Evolutionary conservation across 768 basidiomycete genomes (phyloP), one percentile per base, ranked within the genome.

Genomic region (Guyanaporus albipodus): DNA sequence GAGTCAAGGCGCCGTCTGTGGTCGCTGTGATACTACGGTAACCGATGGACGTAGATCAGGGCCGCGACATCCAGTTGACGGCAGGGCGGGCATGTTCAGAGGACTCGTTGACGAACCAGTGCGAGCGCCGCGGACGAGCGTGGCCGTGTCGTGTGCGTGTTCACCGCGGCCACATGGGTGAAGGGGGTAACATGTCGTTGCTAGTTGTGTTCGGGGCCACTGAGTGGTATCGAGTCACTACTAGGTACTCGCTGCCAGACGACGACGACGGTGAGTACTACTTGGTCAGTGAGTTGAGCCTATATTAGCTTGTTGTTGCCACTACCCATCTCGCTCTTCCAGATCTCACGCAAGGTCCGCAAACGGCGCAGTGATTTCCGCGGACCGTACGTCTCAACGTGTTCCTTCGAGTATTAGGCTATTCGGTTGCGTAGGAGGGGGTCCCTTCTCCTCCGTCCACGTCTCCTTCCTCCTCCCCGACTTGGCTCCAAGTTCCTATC

Each of bases 311-410:
- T n/a, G n/a, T n/a, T n/a, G n/a, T n/a, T 28, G 27, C 27, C 27
- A 21, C 27, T 23, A 12, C 44, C 23, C 41, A 58, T 59, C 48
- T 60, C 40, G 39, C 27, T 32, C 40, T 39, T 10, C 41, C 24
- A 47, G 63, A 63, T 66, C 62, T 58, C 56, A 46, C 47, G 34
- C 55, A 43, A 52, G 44, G 35, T 50, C 63, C 50, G 49, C 57
- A 63, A 52, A 55, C 41, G 47, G 53, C 26, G 29, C 44, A 42
- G 57, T 56, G 63, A 60, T 67, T 67, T 63, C 63, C 63, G 63
- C 63, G 63, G 63, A 64, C 43, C 18, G 51, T 61, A 8, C 33
- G 19, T 46, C 42, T 31, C 46, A 54, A 44, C 59, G 39, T 60
- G 55, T 65, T 50, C 41, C 36, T 64, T 51, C 55, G 52, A 57